Evolutionary conservation across 2,329 filamentous ascomycete genomes (phyloP).

Genomic region (Cladosporium sp.): DNA sequence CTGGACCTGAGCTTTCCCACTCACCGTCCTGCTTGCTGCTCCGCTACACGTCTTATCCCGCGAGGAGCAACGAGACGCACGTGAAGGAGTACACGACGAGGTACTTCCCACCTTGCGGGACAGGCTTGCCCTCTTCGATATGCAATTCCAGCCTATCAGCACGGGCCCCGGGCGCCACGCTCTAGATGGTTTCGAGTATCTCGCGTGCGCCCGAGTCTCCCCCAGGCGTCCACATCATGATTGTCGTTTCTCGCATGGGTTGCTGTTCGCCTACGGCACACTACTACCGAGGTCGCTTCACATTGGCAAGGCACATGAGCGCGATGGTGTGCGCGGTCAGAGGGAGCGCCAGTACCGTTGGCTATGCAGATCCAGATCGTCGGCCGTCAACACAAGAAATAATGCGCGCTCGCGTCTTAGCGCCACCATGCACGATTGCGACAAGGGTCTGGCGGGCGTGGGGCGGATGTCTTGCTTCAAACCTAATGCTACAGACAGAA

Average conservation of each 20-base stretch:
- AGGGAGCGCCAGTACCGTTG: background rate
- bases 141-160: constrained; percentile 17
- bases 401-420: constrained; percentile 8
- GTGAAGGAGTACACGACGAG: constrained; percentile 13
- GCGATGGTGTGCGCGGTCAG: background rate
- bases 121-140: constrained; percentile 15
- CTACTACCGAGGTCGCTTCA: background rate
- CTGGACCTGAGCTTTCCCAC: constrained; percentile 6
- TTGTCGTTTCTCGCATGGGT: background rate
- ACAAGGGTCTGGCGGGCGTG: constrained; percentile 7
- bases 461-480: constrained; percentile 6
- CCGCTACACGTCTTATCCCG: constrained; percentile 3
- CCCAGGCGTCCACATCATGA: background rate
- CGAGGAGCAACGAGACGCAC: background rate
- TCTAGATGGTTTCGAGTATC: background rate
- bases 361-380: background rate
- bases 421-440: constrained; percentile 6
- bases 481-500: constrained; percentile 2
- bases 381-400: constrained; percentile 1
- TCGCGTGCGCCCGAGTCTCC: background rate
- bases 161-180: constrained; percentile 6
- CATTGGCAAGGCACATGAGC: background rate
- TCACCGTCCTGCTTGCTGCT: constrained; percentile 3
- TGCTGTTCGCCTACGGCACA: background rate
- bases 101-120: constrained; percentile 5